Evolutionary conservation across 2,329 filamentous ascomycete genomes (phyloP), one percentile per base, ranked within the genome.

Genomic region (Alternaria sp.): DNA sequence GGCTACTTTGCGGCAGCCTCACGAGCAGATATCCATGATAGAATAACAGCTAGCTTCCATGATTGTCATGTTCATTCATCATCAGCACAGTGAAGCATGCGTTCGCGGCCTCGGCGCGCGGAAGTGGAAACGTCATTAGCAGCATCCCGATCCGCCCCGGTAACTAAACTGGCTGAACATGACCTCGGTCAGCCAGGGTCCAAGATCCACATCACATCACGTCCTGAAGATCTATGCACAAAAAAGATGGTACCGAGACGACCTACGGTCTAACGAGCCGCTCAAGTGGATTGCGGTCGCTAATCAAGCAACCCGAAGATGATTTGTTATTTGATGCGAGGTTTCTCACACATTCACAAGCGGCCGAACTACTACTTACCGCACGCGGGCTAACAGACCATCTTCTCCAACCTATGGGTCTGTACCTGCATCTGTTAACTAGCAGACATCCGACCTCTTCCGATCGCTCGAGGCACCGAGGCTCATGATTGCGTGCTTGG

Each of bases 1-100:
- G 56, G 58, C 60, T 63, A 67, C 64, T 59, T 56, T 34, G 48
- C 49, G 52, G 54, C 47, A 71, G 69, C 69, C 72, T 74, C 62
- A 61, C 59, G 57, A 72, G 62, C 64, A 72, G 72, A 60, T 64
- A 69, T 51, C 47, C 51, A 49, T 59, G 54, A 57, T 57, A 44
- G 41, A 60, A 38, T 41, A 53, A 36, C 54, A 61, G 32, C 32
- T 34, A 51, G 47, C 58, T 57, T 47, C 36, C 22, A 30, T 48
- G 41, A 43, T 42, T 22, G 26, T 48, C 34, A 28, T 57, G 42
- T 43, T 22, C 26, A 18, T 42, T 22, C 48, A 44, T 34, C 36
- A 51, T 18, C 44, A 44, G 44, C 20, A 28, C 18, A 30, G 22
- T 22, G 36, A 46, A 32, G 41, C 47, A 36, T 41, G 28, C 20